Base-by-base conservation (phyloP, 177 flowering plant species). In the Vitis hybrid region DNA sequence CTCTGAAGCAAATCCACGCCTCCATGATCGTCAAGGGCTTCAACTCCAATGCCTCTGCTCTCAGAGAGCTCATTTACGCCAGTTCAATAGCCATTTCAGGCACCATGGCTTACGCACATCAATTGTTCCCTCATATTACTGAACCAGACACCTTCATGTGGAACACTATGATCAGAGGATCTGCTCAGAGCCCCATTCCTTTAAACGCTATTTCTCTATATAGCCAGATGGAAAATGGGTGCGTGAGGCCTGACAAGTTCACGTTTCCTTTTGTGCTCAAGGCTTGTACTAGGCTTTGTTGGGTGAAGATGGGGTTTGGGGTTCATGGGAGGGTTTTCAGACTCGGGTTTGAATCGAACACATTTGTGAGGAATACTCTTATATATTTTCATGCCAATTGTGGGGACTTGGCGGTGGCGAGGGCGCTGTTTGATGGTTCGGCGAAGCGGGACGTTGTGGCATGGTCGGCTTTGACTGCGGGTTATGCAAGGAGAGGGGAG, bases 401-500 rank as follows among this genome's bases (percentile, higher is more conserved):
- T 73, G 94, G 96, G 34, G 90, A 90, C 70, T 68, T 92, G 77
- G 59, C 26, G 1, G 60, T 77, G 51, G 96, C 97, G 1, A 78
- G 79, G 2, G 45, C 14, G 13, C 71, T 90, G 26, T 92, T 90
- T 73, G 87, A 87, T 68, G 88, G 54, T 29, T 82, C 77, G 2
- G 85, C 68, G 4, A 74, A 75, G 54, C 45, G 64, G 58, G 87
- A 88, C 71, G 88, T 86, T 66, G 90, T 89, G 50, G 79, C 90
- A 57, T 90, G 96, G 91, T 87, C 92, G 8, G 85, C 93, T 53
- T 66, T 92, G 82, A 90, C 86, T 1, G 86, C 92, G 1, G 97
- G 97, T 60, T 92, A 84, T 80, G 94, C 91, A 0, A 83, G 79
- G 61, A 76, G 94, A 61, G 96, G 97, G 34, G 81, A 87, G 13